Conservation (phyloP, 352 stramenopile genomes). For the Globisporangium splendens region DNA sequence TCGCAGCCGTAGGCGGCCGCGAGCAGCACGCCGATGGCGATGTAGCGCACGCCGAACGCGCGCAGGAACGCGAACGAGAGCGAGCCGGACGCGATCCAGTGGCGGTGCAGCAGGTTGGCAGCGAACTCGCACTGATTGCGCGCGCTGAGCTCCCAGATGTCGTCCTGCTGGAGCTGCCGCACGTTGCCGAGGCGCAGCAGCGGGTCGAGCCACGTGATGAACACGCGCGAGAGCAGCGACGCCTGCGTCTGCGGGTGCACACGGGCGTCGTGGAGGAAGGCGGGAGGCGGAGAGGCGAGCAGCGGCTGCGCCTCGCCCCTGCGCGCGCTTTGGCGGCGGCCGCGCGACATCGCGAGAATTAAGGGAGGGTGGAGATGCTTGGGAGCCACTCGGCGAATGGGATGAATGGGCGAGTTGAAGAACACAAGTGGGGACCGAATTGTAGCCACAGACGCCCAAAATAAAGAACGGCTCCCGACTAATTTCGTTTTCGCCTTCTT, state of each 20-base stretch:
- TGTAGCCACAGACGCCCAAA: neutral
- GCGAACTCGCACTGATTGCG: slow-evolving; percentile 36
- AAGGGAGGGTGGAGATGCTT: neutral
- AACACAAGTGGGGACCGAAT: neutral
- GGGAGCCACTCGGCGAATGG: neutral
- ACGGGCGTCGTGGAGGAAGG: neutral
- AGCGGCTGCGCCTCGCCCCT: slow-evolving; percentile 25
- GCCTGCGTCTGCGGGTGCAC: slow-evolving; percentile 35
- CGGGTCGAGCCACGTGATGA: slow-evolving; percentile 48
- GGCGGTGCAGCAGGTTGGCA: slow-evolving; percentile 44
- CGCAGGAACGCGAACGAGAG: slow-evolving; percentile 49
- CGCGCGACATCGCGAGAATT: neutral
- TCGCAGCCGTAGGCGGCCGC: slow-evolving; percentile 44
- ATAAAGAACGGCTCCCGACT: neutral
- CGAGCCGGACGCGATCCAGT: slow-evolving; percentile 58
- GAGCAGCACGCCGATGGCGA: slow-evolving; percentile 39
- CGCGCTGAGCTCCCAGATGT: slow-evolving; percentile 59
- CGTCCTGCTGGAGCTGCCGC: slow-evolving; percentile 26
- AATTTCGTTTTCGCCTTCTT: too few species aligned
- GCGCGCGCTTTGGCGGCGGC: slow-evolving; percentile 1
- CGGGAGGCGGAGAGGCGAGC: slow-evolving; percentile 12
- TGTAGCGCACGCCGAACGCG: slow-evolving; percentile 44
- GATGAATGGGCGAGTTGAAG: slow-evolving; percentile 1
- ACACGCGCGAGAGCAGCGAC: slow-evolving; percentile 34
- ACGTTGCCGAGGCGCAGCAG: slow-evolving; percentile 33